These are phyloP conservation scores for Candida chilensis DNA, from an alignment of 805 yeast genomes.

Conservation along the genomic window DNA sequence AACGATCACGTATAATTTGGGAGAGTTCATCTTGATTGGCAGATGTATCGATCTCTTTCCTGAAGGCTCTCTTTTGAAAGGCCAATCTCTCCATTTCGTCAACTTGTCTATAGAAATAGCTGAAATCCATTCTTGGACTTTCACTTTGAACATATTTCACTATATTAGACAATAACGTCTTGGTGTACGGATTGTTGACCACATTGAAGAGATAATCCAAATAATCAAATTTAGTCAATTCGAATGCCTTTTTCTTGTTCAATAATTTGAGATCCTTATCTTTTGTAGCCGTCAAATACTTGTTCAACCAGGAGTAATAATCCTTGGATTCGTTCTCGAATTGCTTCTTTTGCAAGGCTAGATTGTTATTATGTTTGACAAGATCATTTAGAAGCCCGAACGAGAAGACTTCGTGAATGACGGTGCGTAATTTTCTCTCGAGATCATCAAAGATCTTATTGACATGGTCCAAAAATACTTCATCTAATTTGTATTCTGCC, in stretches of 20 bases:
- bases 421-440: constrained; percentile 17
- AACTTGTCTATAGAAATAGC: constrained; percentile 24
- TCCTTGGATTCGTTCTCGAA: constrained; percentile 32
- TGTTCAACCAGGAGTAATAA: constrained; percentile 31
- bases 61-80: neutral
- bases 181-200: constrained; percentile 1
- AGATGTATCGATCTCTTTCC: neutral
- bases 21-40: constrained; percentile 7
- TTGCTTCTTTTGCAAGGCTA: constrained; percentile 11
- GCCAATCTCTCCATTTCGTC: constrained; percentile 8
- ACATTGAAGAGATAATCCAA: constrained; percentile 24
- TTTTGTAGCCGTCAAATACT: constrained; percentile 31
- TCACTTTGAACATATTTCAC: constrained; percentile 6
- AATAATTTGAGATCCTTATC: constrained; percentile 29
- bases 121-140: constrained; percentile 8
- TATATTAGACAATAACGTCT: constrained; percentile 1
- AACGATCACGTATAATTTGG: neutral
- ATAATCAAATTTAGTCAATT: constrained; percentile 35
- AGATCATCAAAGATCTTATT: constrained; percentile 19
- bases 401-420: constrained; percentile 18
- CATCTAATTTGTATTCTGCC: constrained; percentile 11
- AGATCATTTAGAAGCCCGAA: constrained; percentile 8
- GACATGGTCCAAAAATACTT: constrained; percentile 14
- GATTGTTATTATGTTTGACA: neutral
- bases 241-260: constrained; percentile 25